Evolutionary conservation across 1,139 yeast genomes (phyloP).

Genomic region (Saccharomycopsis crataegensis): DNA sequence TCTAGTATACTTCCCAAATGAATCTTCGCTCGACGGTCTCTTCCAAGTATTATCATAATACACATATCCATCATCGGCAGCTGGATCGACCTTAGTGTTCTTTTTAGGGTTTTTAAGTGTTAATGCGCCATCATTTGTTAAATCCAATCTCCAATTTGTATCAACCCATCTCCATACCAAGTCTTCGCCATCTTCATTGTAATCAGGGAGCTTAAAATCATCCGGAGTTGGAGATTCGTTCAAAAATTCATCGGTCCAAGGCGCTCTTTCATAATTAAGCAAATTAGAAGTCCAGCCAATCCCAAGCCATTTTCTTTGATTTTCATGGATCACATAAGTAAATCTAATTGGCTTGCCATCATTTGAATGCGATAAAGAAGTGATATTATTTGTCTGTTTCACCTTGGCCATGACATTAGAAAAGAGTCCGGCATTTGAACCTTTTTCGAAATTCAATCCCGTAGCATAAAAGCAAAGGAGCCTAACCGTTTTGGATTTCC

Average conservation of each 20-base stretch:
- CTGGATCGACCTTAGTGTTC: conserved; percentile 72
- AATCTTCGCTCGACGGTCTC: conserved; percentile 79
- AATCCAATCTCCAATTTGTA: conserved; percentile 81
- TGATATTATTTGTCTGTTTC: conserved; percentile 39
- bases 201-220: conserved; percentile 69
- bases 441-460: conserved; percentile 63
- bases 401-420: conserved; percentile 41
- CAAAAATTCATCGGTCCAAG: conserved; percentile 95
- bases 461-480: conserved; percentile 72
- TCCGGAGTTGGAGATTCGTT: conserved; percentile 79
- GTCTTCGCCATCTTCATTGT: conserved; percentile 48
- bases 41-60: conserved; percentile 94
- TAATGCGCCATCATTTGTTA: conserved; percentile 81
- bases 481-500: conserved; percentile 74
- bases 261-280: conserved; percentile 84
- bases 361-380: conserved; percentile 20
- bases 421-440: conserved; percentile 22
- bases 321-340: conserved; percentile 90
- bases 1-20: conserved; percentile 85
- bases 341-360: conserved; percentile 63
- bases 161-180: conserved; percentile 95
- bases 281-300: conserved; percentile 96
- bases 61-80: conserved; percentile 75
- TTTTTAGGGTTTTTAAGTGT: conserved; percentile 51
- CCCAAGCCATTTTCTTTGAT: conserved; percentile 96